phyloP scores from a whole-genome alignment of 179 eudicot species.

The Corrigiola litoralis region DNA sequence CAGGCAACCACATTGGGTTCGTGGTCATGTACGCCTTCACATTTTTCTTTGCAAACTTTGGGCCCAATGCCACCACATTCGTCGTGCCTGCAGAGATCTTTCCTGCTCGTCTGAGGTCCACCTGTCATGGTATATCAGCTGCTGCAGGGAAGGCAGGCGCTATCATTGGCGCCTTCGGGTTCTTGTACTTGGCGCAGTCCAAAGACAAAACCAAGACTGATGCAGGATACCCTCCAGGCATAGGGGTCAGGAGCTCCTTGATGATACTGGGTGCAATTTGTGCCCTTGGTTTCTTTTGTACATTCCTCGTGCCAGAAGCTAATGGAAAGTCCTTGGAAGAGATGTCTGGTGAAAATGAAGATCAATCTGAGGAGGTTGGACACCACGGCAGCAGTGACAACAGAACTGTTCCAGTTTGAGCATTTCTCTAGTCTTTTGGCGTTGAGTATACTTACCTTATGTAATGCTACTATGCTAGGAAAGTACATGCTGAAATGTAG shows the following conservation, averaged over 20 bases:
- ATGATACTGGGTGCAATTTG: slow-evolving; percentile 17
- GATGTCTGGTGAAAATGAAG: slow-evolving; percentile 20
- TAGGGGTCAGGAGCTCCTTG: slow-evolving; percentile 13
- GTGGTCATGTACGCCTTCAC: slow-evolving; percentile 23
- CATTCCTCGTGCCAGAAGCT: slow-evolving; percentile 23
- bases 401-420: too few species aligned
- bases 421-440: too few species aligned
- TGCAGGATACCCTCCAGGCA: slow-evolving; percentile 23
- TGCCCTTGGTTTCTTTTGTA: slow-evolving; percentile 15
- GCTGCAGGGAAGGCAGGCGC: slow-evolving; percentile 29
- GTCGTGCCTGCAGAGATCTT: slow-evolving; percentile 27
- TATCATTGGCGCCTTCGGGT: slow-evolving; percentile 21
- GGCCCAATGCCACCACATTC: slow-evolving; percentile 25
- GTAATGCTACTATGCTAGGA: too few species aligned
- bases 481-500: too few species aligned
- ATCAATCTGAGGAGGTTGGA: background rate
- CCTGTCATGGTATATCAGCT: slow-evolving; percentile 21
- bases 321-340: slow-evolving; percentile 24
- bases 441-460: too few species aligned
- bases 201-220: slow-evolving; percentile 8
- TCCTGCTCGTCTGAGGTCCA: slow-evolving; percentile 25
- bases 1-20: slow-evolving; percentile 19
- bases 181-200: slow-evolving; percentile 19
- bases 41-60: slow-evolving; percentile 26
- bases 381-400: too few species aligned